These are phyloP conservation scores for Babesia sp. DNA, from an alignment of 169 alveolate species.

Conservation along the genomic window DNA sequence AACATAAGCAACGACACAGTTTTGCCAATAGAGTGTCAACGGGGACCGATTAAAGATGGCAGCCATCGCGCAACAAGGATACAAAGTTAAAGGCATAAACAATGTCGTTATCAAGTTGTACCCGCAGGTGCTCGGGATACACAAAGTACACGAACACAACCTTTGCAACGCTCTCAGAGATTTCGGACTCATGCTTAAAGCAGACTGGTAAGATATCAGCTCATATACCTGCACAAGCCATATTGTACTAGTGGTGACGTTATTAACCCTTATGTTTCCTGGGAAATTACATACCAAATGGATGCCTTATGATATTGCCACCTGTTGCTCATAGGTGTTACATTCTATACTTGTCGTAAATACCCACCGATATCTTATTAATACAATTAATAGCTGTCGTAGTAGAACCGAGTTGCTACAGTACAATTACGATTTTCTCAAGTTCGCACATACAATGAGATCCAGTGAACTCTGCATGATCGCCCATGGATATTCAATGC, in stretches of 20 bases:
- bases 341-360: too few species aligned
- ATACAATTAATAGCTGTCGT: too few species aligned
- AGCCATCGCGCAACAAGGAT: constrained; percentile 29
- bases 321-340: too few species aligned
- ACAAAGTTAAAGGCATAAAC: constrained; percentile 44
- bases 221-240: background rate
- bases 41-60: too few species aligned
- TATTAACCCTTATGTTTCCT: too few species aligned
- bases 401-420: constrained; percentile 36
- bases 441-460: constrained; percentile 50
- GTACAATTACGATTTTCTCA: constrained; percentile 55
- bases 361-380: too few species aligned
- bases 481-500: constrained; percentile 60
- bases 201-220: constrained; percentile 48
- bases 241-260: too few species aligned
- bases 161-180: constrained; percentile 66
- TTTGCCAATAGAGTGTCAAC: too few species aligned
- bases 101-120: constrained; percentile 36
- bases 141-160: constrained; percentile 65
- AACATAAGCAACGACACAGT: too few species aligned
- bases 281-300: too few species aligned
- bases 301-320: too few species aligned
- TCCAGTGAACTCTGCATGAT: constrained; percentile 65
- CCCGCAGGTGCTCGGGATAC: constrained; percentile 68
- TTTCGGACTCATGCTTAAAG: constrained; percentile 54